Evolutionary conservation across 2,329 filamentous ascomycete species (phyloP), one percentile per base, ranked within the genome.

Genomic region (Fusarium anguioides): DNA sequence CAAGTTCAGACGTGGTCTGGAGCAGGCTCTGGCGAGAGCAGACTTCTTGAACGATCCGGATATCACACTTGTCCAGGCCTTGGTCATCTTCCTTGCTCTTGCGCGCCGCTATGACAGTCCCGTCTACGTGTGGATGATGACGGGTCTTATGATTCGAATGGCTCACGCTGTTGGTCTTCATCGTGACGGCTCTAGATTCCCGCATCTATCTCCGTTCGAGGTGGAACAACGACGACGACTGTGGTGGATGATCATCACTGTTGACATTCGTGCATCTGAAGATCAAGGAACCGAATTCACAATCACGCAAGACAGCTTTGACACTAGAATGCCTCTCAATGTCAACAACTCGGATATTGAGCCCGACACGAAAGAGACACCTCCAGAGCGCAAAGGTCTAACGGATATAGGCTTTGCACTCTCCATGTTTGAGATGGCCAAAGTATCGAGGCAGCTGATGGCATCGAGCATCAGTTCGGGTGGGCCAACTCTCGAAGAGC

Each of bases 111-210:
- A 84, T 37, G 84, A 86, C 37, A 82, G 83, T 68, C 75, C 85
- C 47, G 72, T 82, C 6, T 86, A 87, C 5, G 82, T 87, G 7
- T 91, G 89, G 87, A 87, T 87, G 36, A 79, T 91, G 66, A 88
- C 86, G 0, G 89, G 88, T 0, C 80, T 90, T 2, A 83, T 85
- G n/a, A 83, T 88, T 18, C 79, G 85, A 8, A 85, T 87, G 72
- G 83, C 80, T 15, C 83, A 85, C 29, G 81, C 82, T 11, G 77
- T 88, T 23, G 85, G 86, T 1, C 77, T 88, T 31, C 86, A 88
- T 54, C 80, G 85, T n/a, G 89, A 91, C 40, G 84, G 85, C 15
- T 79, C 79, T 5, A 76, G 81, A 49, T 84, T 84, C 71, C 78
- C 71, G 2, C 81, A 84, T 14, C 70, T 91, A 3, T 81, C 82